Conservation (phyloP, 441 rosid genomes). For the Theobroma grandiflorum region DNA sequence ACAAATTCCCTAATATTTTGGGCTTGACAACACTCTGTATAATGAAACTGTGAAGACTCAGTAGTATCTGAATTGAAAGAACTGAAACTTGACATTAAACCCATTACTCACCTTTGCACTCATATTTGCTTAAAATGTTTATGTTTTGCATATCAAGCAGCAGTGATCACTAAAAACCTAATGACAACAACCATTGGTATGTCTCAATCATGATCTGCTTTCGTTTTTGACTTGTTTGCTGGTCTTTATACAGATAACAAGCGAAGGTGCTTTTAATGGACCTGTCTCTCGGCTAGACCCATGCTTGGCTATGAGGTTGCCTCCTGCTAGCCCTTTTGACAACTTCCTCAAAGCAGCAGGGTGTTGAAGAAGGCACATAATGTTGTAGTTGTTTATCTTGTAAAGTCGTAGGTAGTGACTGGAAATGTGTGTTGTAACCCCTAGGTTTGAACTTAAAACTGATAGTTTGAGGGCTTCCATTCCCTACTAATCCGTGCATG, state of each 20-base stretch:
- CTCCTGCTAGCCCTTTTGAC: conserved; percentile 96
- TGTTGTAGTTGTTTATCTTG: conserved; percentile 18
- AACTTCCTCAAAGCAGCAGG: conserved; percentile 98
- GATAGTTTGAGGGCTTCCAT: not conserved
- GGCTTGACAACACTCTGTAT: not conserved
- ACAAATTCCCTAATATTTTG: not conserved
- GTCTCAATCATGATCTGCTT: not conserved
- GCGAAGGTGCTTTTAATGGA: conserved; percentile 32
- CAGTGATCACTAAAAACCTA: not conserved
- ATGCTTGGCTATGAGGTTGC: conserved; percentile 73
- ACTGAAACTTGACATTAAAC: not conserved
- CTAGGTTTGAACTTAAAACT: not conserved
- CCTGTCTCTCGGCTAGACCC: conserved; percentile 44
- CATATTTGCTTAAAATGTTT: not conserved
- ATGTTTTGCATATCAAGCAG: not conserved
- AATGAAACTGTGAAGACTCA: not conserved
- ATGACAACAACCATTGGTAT: not conserved
- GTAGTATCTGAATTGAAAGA: not conserved
- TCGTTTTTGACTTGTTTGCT: not conserved
- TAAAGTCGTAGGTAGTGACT: conserved; percentile 27
- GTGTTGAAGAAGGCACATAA: conserved; percentile 39
- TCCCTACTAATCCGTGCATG: conserved; percentile 4
- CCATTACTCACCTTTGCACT: not conserved
- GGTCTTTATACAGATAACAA: conserved; percentile 34
- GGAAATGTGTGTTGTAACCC: not conserved